Evolutionary conservation across 2,329 filamentous ascomycete genomes (phyloP).

Genomic region (Teratosphaeria destructans): DNA sequence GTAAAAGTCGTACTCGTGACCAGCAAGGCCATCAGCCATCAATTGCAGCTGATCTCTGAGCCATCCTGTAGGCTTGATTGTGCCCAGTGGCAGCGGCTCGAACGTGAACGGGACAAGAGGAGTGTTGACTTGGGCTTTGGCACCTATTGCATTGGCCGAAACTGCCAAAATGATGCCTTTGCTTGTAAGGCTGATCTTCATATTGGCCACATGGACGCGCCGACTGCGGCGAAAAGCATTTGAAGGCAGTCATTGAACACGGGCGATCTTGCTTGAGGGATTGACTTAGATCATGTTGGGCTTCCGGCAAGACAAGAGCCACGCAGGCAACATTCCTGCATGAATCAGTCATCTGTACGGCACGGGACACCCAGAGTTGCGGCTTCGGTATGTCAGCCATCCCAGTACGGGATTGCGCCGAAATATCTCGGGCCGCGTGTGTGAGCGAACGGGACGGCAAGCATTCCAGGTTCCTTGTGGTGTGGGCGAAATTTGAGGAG

Average conservation of each 20-base stretch:
- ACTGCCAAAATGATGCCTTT: not conserved
- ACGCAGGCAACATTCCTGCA: not conserved
- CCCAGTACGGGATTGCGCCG: not conserved
- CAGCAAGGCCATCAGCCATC: constrained; percentile 42
- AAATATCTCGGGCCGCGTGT: not conserved
- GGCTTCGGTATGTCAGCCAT: not conserved
- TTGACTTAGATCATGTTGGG: not conserved
- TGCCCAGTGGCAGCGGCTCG: constrained; percentile 32
- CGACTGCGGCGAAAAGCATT: not conserved
- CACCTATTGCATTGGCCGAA: not conserved
- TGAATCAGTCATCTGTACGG: not conserved
- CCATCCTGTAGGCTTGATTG: constrained; percentile 43
- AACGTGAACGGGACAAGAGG: constrained; percentile 1
- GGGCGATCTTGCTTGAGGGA: not conserved
- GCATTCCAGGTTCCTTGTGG: not conserved
- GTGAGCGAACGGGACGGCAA: not conserved
- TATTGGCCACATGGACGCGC: not conserved
- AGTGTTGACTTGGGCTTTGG: not conserved
- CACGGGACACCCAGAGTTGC: not conserved
- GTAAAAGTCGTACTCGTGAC: constrained; percentile 47
- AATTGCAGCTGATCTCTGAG: constrained; percentile 40
- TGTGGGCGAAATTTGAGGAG: too few relatives aligned
- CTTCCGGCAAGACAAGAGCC: not conserved
- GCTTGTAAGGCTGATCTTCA: not conserved
- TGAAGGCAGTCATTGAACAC: not conserved